These are phyloP conservation scores for Lactarius akahatsu DNA, from an alignment of 768 basidiomycete species.

Conservation along the genomic window DNA sequence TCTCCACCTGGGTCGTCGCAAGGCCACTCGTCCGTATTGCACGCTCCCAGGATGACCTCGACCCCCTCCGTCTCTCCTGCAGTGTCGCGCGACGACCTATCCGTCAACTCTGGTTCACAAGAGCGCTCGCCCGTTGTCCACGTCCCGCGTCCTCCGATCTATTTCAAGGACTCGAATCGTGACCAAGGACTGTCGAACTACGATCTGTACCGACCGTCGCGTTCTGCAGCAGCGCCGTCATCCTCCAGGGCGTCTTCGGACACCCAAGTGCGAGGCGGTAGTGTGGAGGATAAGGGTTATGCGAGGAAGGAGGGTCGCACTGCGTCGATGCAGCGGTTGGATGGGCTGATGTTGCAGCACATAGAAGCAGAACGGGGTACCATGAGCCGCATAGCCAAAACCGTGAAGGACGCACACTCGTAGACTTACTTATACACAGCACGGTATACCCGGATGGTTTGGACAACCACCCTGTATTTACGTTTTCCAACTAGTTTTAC, in stretches of 20 bases:
- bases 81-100: slow-evolving; percentile 12
- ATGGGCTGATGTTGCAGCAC: slow-evolving; percentile 79
- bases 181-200: slow-evolving; percentile 26
- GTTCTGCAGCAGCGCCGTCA: slow-evolving; percentile 17
- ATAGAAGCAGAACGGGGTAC: slow-evolving; percentile 82
- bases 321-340: slow-evolving; percentile 64
- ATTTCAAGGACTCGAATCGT: slow-evolving; percentile 26
- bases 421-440: slow-evolving; percentile 18
- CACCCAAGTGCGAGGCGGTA: slow-evolving; percentile 16
- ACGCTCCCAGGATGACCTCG: slow-evolving; percentile 6
- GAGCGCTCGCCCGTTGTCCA: slow-evolving; percentile 24
- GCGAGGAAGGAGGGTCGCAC: slow-evolving; percentile 43
- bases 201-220: slow-evolving; percentile 19
- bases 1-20: slow-evolving; percentile 17
- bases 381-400: slow-evolving; percentile 69
- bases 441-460: slow-evolving; percentile 25
- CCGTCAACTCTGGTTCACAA: slow-evolving; percentile 14
- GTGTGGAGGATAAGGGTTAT: slow-evolving; percentile 18
- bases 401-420: slow-evolving; percentile 29
- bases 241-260: slow-evolving; percentile 14
- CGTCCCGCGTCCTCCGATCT: slow-evolving; percentile 22
- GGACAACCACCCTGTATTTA: slow-evolving; percentile 6
- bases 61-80: slow-evolving; percentile 26
- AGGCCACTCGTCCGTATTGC: slow-evolving; percentile 16
- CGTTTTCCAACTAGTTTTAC: slow-evolving; percentile 6